phyloP scores from a whole-genome alignment of 257 asterid genomes.

The Pogostemon cablin region DNA sequence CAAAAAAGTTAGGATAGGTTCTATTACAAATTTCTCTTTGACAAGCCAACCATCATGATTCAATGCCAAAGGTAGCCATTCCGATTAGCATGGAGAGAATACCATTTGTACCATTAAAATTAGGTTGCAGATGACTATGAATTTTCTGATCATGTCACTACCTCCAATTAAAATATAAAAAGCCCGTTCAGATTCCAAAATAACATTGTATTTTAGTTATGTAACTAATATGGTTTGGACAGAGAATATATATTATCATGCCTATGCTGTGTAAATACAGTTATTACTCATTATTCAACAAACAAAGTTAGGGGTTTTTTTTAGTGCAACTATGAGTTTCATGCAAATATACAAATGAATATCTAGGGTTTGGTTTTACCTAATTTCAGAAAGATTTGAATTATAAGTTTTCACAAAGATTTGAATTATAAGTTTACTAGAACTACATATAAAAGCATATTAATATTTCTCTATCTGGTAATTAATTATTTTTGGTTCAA shows the following conservation, averaged over 20 bases:
- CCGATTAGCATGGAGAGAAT: background rate
- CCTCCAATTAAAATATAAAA: background rate
- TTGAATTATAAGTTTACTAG: too few relatives aligned
- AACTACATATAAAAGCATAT: too few relatives aligned
- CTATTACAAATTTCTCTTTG: too few relatives aligned
- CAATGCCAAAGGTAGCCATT: too few relatives aligned
- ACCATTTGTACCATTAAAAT: background rate
- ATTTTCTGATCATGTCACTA: background rate
- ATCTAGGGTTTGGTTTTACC: too few relatives aligned
- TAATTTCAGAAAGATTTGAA: too few relatives aligned
- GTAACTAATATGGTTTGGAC: background rate
- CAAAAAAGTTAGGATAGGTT: background rate
- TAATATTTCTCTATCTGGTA: too few relatives aligned
- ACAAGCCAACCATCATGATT: too few relatives aligned
- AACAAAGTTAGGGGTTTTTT: background rate
- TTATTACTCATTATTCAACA: constrained; percentile 5
- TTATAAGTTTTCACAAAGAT: too few relatives aligned
- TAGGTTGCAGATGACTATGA: background rate
- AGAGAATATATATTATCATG: background rate
- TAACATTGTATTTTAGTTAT: background rate
- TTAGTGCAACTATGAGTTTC: constrained; percentile 9
- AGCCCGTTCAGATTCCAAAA: background rate
- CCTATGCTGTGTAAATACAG: constrained; percentile 1
- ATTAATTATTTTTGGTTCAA: too few relatives aligned
- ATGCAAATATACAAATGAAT: constrained; percentile 6